Percentiles rank a stretch among this genome's conserved stretches.
Conservation (phyloP, 2,329 filamentous ascomycete species). For the Ascochyta fabae region DNA sequence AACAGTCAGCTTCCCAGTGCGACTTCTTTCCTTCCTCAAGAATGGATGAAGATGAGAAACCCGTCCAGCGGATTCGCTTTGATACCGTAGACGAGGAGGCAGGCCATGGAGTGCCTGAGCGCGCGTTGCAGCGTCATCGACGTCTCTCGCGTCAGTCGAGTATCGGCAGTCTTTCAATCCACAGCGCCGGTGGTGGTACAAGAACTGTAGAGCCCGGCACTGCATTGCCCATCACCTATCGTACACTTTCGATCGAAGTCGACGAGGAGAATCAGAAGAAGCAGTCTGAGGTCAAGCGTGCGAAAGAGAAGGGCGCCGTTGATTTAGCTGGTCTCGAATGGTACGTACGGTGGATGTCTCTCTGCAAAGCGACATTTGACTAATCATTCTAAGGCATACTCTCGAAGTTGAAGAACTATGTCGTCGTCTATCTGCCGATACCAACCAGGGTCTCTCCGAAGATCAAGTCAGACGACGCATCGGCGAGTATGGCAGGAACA, state of each 20-base stretch:
- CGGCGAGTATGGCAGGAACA: constrained; percentile 70
- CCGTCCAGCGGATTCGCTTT: constrained; percentile 26
- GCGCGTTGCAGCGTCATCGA: constrained; percentile 28
- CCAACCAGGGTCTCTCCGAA: constrained; percentile 64
- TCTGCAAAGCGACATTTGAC: neutral
- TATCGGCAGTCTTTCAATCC: constrained; percentile 45
- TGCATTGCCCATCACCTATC: constrained; percentile 53
- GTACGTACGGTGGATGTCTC: neutral
- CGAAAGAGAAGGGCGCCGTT: constrained; percentile 43
- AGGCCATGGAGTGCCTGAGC: constrained; percentile 31
- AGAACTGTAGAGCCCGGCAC: constrained; percentile 51
- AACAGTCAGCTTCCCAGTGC: constrained; percentile 12
- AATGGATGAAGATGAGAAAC: constrained; percentile 40
- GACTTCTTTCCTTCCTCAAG: constrained; percentile 1
- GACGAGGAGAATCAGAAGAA: constrained; percentile 41
- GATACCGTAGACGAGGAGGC: constrained; percentile 45
- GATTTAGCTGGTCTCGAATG: constrained; percentile 66
- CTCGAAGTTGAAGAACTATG: constrained; percentile 65
- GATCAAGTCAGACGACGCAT: constrained; percentile 63
- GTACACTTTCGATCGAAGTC: constrained; percentile 55
- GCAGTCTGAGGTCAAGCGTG: constrained; percentile 38
- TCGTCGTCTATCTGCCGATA: constrained; percentile 64
- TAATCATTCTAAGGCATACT: constrained; percentile 57
- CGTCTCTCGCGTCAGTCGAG: constrained; percentile 36
- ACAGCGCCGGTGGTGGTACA: constrained; percentile 42